phyloP scores from a whole-genome alignment of 2,329 filamentous ascomycete species.

The Alternaria panax region DNA sequence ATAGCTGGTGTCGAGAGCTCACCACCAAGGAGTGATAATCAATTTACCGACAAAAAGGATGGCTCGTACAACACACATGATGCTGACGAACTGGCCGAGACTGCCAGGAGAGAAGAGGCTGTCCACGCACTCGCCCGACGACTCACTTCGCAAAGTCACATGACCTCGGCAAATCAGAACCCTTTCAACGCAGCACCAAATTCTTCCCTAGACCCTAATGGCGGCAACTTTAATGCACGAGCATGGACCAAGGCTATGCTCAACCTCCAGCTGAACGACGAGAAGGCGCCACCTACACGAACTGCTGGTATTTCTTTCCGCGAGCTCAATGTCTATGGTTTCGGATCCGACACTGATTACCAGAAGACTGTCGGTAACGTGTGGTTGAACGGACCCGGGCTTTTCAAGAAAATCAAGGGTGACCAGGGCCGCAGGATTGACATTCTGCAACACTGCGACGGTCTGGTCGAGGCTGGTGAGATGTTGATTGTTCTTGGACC shows the following conservation, averaged over 20 bases:
- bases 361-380: constrained; percentile 60
- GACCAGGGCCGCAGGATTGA: constrained; percentile 59
- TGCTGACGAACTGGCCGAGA: constrained; percentile 28
- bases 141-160: constrained; percentile 51
- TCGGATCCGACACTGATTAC: constrained; percentile 58
- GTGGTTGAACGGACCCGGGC: constrained; percentile 51
- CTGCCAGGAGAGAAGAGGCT: constrained; percentile 42
- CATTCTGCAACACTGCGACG: constrained; percentile 73
- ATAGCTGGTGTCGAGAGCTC: constrained; percentile 39
- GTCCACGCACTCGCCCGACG: constrained; percentile 54
- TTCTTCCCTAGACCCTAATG: constrained; percentile 56
- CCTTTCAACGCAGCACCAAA: constrained; percentile 50
- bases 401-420: constrained; percentile 47
- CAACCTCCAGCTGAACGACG: constrained; percentile 54
- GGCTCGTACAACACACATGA: constrained; percentile 32
- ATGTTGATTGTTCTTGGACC: constrained; percentile 79
- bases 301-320: constrained; percentile 58
- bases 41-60: constrained; percentile 27
- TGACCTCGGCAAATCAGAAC: constrained; percentile 49
- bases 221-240: constrained; percentile 57
- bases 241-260: constrained; percentile 60
- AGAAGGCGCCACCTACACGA: constrained; percentile 51
- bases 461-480: constrained; percentile 73
- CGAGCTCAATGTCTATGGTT: constrained; percentile 59
- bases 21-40: constrained; percentile 31